Evolutionary conservation across 371 early-diverging fungal genomes (phyloP), one percentile per base, ranked within the genome.

Genomic region (Massospora cicadina): DNA sequence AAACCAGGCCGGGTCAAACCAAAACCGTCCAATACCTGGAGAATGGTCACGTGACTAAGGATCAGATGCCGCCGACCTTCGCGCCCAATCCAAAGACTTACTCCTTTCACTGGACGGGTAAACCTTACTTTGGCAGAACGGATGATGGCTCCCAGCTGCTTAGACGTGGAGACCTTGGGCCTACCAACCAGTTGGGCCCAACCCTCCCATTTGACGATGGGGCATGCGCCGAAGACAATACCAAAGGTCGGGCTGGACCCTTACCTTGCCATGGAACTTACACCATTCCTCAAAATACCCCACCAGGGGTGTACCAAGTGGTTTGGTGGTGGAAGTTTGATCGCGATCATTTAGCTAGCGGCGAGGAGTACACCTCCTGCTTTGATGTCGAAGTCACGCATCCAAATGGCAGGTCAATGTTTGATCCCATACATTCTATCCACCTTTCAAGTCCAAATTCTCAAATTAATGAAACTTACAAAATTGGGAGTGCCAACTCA

Each of bases 301-400:
- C 67, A 12, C 71, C 71, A 27, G 74, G 72, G 0, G 68, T 65
- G 0, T 70, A 71, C 32, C 72, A 74, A 60, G 13, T 74, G 43
- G 55, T 74, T n/a, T 71, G 72, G 74, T 73, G 70, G 68, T 74
- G 72, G 74, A 74, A 70, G 55, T 74, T 69, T 53, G 74, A 74
- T n/a, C 68, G 67, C 5, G 71, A 71, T 60, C 68, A 67, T 2
- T 43, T 43, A 23, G 65, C 31, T 2, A 17, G 57, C 0, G 71
- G 71, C 0, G 74, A 74, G 24, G 74, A 74, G 43, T 74, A 74
- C 65, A 70, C 74, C 17, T 69, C 72, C 10, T 74, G 72, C 57
- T 74, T 74, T 66, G 74, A 74, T 33, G 63, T 74, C 31, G 55
- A 65, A 21, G 71, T 74, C 32, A 29, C 43, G 10, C 10, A 43